phyloP scores from a whole-genome alignment of 1,284 basidiomycete species.

The Inonotus hispidus region DNA sequence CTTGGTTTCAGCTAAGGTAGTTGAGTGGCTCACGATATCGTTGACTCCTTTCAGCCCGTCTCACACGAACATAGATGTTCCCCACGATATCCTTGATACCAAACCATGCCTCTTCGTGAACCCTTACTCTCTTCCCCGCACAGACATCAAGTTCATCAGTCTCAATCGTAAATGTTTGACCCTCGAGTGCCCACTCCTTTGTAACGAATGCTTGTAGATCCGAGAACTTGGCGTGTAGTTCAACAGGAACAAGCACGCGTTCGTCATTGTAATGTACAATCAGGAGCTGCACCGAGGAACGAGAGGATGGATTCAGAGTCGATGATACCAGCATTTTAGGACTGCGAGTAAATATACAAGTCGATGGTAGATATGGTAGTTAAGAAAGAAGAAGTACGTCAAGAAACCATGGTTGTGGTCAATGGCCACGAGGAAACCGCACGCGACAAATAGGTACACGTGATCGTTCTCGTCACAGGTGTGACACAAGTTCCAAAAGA shows the following conservation, averaged over 20 bases:
- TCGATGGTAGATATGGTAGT: background rate
- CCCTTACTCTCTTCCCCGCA: slow-evolving; percentile 6
- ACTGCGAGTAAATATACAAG: background rate
- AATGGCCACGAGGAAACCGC: background rate
- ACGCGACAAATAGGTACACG: background rate
- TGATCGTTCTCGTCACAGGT: background rate
- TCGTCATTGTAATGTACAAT: slow-evolving; percentile 6
- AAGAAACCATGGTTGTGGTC: background rate
- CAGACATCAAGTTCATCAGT: slow-evolving; percentile 17
- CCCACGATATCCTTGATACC: slow-evolving; percentile 14
- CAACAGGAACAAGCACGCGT: slow-evolving; percentile 10
- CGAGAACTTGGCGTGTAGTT: slow-evolving; percentile 10
- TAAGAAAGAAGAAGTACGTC: background rate
- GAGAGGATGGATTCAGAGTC: background rate
- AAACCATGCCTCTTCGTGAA: slow-evolving; percentile 17
- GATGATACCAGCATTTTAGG: slow-evolving; percentile 10
- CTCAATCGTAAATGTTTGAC: slow-evolving; percentile 3
- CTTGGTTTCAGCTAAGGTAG: background rate
- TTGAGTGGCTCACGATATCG: background rate
- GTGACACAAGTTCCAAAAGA: background rate
- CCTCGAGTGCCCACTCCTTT: slow-evolving; percentile 10
- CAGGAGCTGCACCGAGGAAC: slow-evolving; percentile 6
- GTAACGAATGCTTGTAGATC: slow-evolving; percentile 1
- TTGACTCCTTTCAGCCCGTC: background rate
- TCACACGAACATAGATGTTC: slow-evolving; percentile 11